Evolutionary conservation across 2,329 filamentous ascomycete genomes (phyloP).

Genomic region (Diaporthe citriasiana): DNA sequence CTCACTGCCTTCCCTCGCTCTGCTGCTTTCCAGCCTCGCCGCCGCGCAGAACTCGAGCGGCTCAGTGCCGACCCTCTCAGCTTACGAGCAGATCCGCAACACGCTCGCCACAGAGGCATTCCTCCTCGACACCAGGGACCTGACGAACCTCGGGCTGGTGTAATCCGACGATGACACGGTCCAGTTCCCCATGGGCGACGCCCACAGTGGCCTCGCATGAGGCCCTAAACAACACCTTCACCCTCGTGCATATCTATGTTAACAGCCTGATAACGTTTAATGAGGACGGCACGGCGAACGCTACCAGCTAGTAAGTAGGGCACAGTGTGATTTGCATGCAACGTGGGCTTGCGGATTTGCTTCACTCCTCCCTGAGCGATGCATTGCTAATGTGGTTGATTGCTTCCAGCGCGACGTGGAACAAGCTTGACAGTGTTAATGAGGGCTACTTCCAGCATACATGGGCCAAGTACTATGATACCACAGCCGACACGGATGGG

Average conservation of each 20-base stretch:
- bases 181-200: neutral
- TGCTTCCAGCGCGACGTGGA: neutral
- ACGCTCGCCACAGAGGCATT: constrained; percentile 18
- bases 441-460: constrained; percentile 5
- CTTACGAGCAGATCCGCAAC: constrained; percentile 32
- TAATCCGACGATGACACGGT: neutral
- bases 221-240: constrained; percentile 4
- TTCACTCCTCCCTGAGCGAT: accelerated
- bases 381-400: neutral
- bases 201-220: neutral
- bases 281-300: constrained; percentile 17
- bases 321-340: too few relatives aligned
- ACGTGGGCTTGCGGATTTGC: neutral
- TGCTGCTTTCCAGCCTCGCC: constrained; percentile 8
- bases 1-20: neutral
- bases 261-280: constrained; percentile 19
- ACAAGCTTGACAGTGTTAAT: constrained; percentile 5
- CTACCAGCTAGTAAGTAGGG: constrained; percentile 16
- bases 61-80: neutral
- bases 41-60: neutral
- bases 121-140: constrained; percentile 23
- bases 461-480: constrained; percentile 15
- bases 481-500: neutral
- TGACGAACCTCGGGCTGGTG: constrained; percentile 16
- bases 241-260: constrained; percentile 5